A percentile compares a stretch with the other conserved stretches of the same genome.
Evolutionary conservation across 2,329 filamentous ascomycete genomes (phyloP).

Genomic region (Cadophora sp.): DNA sequence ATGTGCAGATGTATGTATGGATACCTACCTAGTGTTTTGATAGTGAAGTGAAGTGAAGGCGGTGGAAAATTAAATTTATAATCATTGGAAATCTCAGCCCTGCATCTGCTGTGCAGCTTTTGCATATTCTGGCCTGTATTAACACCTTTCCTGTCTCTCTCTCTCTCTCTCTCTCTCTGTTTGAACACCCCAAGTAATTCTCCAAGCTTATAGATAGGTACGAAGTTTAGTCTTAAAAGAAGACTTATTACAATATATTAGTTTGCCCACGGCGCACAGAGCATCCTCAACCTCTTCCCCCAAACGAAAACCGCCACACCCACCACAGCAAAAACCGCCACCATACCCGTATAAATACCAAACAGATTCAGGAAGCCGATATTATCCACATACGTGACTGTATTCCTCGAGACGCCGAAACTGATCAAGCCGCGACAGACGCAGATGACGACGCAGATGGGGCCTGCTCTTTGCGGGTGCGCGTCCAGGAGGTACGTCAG

Average conservation of each 20-base stretch:
- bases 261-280: conserved; percentile 3
- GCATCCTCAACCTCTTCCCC: conserved; percentile 3
- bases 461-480: background rate
- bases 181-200: too few species aligned
- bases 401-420: conserved; percentile 5
- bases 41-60: too few species aligned
- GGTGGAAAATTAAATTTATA: conserved; percentile 1
- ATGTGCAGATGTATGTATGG: conserved; percentile 18
- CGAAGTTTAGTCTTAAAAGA: too few species aligned
- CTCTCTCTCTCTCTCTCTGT: background rate
- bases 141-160: background rate
- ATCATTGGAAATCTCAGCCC: background rate
- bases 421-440: conserved; percentile 3
- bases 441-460: background rate
- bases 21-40: conserved; percentile 7
- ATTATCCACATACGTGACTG: conserved; percentile 2
- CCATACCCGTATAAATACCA: background rate
- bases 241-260: too few species aligned
- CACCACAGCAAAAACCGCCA: background rate
- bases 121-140: background rate
- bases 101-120: background rate
- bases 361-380: background rate
- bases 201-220: too few species aligned
- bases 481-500: background rate
- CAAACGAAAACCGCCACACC: background rate